phyloP scores from a whole-genome alignment of 805 yeast genomes.

The Teunomyces gatunensis region DNA sequence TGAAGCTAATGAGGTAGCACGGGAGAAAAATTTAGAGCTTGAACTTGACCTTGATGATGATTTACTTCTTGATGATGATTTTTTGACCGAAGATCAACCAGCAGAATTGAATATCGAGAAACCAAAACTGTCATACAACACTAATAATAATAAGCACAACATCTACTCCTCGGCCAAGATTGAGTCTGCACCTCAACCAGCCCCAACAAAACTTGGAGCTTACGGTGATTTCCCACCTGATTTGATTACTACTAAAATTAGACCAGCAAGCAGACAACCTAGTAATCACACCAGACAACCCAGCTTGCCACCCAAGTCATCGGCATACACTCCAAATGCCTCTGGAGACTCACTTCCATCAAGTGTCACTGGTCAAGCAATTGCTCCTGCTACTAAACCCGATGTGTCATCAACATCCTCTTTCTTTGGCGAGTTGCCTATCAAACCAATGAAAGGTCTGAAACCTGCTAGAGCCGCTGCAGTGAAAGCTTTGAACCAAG shows the following conservation, averaged over 20 bases:
- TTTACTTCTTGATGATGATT: conserved; percentile 34
- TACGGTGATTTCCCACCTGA: conserved; percentile 74
- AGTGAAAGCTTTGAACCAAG: conserved; percentile 11
- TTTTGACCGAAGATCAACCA: conserved; percentile 29
- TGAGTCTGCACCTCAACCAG: background rate
- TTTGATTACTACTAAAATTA: conserved; percentile 41
- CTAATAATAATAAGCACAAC: conserved; percentile 1
- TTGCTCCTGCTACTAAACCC: conserved; percentile 6
- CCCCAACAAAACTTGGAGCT: conserved; percentile 15
- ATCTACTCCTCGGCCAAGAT: background rate
- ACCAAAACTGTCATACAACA: conserved; percentile 20
- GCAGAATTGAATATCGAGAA: conserved; percentile 12
- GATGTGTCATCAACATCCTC: conserved; percentile 18
- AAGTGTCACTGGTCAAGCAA: conserved; percentile 13
- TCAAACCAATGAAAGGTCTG: conserved; percentile 24
- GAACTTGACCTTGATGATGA: conserved; percentile 29
- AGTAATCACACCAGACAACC: conserved; percentile 12
- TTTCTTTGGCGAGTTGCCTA: conserved; percentile 62
- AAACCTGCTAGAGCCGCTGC: conserved; percentile 32
- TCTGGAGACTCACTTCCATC: background rate
- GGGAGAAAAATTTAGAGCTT: background rate
- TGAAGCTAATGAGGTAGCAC: background rate
- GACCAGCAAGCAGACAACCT: conserved; percentile 40
- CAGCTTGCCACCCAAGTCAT: conserved; percentile 4
- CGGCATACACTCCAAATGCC: background rate